These are phyloP conservation scores for Basidiobolus meristosporus DNA, from an alignment of 371 early-diverging fungal species.

Conservation along the genomic window DNA sequence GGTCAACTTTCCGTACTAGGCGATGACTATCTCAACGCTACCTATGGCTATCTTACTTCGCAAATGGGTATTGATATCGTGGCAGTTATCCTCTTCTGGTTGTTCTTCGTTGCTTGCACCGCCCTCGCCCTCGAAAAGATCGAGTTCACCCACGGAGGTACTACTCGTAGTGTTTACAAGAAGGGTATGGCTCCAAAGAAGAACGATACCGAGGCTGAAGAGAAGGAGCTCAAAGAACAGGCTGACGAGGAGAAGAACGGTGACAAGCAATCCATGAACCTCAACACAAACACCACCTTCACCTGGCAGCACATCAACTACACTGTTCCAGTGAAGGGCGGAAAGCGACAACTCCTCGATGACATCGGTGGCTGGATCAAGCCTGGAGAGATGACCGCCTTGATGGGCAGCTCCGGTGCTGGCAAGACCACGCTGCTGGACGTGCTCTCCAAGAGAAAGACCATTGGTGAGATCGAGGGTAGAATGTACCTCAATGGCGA, in stretches of 20 bases:
- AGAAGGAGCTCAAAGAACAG: neutral
- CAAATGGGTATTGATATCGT: slow-evolving; percentile 18
- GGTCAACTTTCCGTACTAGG: slow-evolving; percentile 28
- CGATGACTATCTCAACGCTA: slow-evolving; percentile 22
- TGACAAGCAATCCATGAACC: slow-evolving; percentile 4
- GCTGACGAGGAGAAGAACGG: neutral
- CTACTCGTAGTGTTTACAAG: slow-evolving; percentile 23
- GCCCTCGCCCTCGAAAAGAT: slow-evolving; percentile 14
- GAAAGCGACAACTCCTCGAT: slow-evolving; percentile 14
- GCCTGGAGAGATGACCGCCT: slow-evolving; percentile 49
- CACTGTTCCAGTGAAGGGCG: slow-evolving; percentile 11
- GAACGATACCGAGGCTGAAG: neutral
- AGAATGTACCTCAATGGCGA: slow-evolving; percentile 26
- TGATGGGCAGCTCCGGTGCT: slow-evolving; percentile 76
- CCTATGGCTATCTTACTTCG: slow-evolving; percentile 13
- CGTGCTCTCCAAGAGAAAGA: slow-evolving; percentile 56
- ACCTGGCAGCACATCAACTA: slow-evolving; percentile 17
- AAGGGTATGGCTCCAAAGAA: neutral
- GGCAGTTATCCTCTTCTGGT: slow-evolving; percentile 18
- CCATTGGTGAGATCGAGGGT: slow-evolving; percentile 49
- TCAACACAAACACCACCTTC: slow-evolving; percentile 12
- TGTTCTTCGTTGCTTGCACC: slow-evolving; percentile 14
- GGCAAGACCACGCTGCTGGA: slow-evolving; percentile 83
- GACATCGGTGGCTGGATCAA: slow-evolving; percentile 18
- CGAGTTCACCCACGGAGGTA: slow-evolving; percentile 24